These are phyloP conservation scores for Monilinia aucupariae DNA, from an alignment of 2,329 filamentous ascomycete species.

Conservation along the genomic window DNA sequence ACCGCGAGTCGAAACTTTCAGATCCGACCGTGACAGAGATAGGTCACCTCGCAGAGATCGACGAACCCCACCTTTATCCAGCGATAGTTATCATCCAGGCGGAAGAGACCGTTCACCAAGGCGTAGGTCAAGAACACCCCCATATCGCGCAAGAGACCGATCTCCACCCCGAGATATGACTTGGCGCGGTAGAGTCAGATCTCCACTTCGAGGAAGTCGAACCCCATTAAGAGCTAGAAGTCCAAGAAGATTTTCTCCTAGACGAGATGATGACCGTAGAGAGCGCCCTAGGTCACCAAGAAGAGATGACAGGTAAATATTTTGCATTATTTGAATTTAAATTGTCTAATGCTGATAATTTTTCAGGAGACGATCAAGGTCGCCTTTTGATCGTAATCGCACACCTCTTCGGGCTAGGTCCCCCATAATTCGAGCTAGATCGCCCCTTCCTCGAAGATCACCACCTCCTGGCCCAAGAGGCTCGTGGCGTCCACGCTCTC, in stretches of 20 bases:
- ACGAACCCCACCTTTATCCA: slow-evolving; percentile 27
- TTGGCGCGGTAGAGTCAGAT: slow-evolving; percentile 31
- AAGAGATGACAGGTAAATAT: slow-evolving; percentile 30
- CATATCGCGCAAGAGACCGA: slow-evolving; percentile 30
- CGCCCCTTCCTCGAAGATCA: slow-evolving; percentile 33
- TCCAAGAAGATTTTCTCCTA: slow-evolving; percentile 35
- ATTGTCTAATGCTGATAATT: slow-evolving; percentile 12
- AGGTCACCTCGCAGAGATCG: slow-evolving; percentile 28
- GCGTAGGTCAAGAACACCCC: slow-evolving; percentile 32
- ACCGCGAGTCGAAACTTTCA: slow-evolving; percentile 29
- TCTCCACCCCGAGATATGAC: slow-evolving; percentile 25
- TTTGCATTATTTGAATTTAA: not conserved
- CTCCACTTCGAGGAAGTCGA: slow-evolving; percentile 29
- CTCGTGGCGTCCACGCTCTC: slow-evolving; percentile 39
- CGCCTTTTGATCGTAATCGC: slow-evolving; percentile 35
- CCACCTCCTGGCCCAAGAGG: slow-evolving; percentile 36
- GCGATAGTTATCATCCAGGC: slow-evolving; percentile 31
- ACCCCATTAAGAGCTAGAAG: slow-evolving; percentile 36
- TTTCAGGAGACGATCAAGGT: slow-evolving; percentile 34
- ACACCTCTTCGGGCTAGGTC: slow-evolving; percentile 25
- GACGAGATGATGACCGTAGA: slow-evolving; percentile 36
- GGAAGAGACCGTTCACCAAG: slow-evolving; percentile 31
- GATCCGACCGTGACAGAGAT: slow-evolving; percentile 28
- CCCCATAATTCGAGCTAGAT: slow-evolving; percentile 29
- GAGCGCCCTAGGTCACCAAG: slow-evolving; percentile 37